Evolutionary conservation across 495 filamentous ascomycete species (phyloP).

Genomic region (Aspergillus incahuasiensis): DNA sequence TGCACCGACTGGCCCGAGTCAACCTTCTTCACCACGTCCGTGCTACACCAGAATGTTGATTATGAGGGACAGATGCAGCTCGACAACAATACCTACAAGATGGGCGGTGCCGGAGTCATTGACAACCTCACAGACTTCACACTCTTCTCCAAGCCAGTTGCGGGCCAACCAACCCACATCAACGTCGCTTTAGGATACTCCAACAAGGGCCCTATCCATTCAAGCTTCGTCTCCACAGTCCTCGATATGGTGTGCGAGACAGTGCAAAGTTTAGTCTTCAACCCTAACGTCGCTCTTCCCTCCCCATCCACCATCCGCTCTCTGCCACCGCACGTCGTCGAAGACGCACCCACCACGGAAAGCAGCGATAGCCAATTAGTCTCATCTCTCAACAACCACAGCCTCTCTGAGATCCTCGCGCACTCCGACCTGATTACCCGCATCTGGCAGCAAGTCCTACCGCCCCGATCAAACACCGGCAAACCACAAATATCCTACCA

Average conservation of each 20-base stretch:
- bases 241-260: constrained; percentile 49
- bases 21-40: constrained; percentile 44
- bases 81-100: constrained; percentile 43
- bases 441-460: constrained; percentile 49
- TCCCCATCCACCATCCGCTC: constrained; percentile 38
- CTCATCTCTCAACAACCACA: constrained; percentile 38
- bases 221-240: constrained; percentile 37
- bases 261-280: constrained; percentile 39
- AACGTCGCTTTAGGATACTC: constrained; percentile 45
- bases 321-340: constrained; percentile 27
- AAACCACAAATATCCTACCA: constrained; percentile 28
- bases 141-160: constrained; percentile 40
- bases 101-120: constrained; percentile 46
- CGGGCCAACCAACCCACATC: constrained; percentile 32
- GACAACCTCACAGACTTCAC: constrained; percentile 50
- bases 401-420: constrained; percentile 42
- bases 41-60: constrained; percentile 47
- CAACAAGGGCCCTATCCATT: constrained; percentile 38
- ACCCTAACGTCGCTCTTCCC: constrained; percentile 39
- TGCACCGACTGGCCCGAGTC: constrained; percentile 57
- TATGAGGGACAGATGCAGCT: constrained; percentile 40
- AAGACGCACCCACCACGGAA: constrained; percentile 28
- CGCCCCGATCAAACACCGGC: constrained; percentile 18
- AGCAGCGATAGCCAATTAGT: constrained; percentile 22
- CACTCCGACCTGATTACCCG: constrained; percentile 44